Percentiles rank a stretch among this genome's conserved stretches.
Conservation (phyloP, 352 stramenopile species). For the Pythium plurisporium region DNA sequence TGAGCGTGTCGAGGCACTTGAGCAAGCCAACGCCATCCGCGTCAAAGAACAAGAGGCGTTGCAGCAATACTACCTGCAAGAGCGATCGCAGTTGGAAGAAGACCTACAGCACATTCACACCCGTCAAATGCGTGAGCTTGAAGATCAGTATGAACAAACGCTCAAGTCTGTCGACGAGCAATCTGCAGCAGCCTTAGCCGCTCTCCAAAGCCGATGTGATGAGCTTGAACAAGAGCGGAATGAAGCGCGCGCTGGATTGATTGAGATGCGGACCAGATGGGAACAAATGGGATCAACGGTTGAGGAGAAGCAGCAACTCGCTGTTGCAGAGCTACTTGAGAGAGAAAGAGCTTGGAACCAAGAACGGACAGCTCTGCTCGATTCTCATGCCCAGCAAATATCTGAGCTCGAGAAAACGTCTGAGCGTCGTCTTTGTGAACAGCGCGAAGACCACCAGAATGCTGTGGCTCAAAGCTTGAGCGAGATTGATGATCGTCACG, state of each 20-base stretch:
- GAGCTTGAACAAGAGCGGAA: slow-evolving; percentile 22
- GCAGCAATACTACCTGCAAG: slow-evolving; percentile 46
- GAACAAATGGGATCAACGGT: slow-evolving; percentile 9
- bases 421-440: neutral
- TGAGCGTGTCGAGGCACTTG: slow-evolving; percentile 42
- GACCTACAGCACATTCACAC: slow-evolving; percentile 30
- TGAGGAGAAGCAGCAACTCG: slow-evolving; percentile 1
- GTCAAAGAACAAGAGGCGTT: slow-evolving; percentile 51
- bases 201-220: slow-evolving; percentile 18
- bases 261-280: slow-evolving; percentile 3
- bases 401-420: neutral
- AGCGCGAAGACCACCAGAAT: neutral
- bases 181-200: slow-evolving; percentile 11
- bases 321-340: neutral
- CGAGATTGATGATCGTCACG: neutral
- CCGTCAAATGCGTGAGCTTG: slow-evolving; percentile 27
- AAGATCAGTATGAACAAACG: slow-evolving; percentile 23
- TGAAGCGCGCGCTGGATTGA: slow-evolving; percentile 4
- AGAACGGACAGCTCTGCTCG: slow-evolving; percentile 1
- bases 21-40: slow-evolving; percentile 36
- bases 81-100: slow-evolving; percentile 53
- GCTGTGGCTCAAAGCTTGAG: neutral
- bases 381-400: neutral
- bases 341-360: slow-evolving; percentile 8
- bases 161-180: slow-evolving; percentile 21